Conservation (phyloP, 495 filamentous ascomycete genomes). For the Xylaria flabelliformis region DNA sequence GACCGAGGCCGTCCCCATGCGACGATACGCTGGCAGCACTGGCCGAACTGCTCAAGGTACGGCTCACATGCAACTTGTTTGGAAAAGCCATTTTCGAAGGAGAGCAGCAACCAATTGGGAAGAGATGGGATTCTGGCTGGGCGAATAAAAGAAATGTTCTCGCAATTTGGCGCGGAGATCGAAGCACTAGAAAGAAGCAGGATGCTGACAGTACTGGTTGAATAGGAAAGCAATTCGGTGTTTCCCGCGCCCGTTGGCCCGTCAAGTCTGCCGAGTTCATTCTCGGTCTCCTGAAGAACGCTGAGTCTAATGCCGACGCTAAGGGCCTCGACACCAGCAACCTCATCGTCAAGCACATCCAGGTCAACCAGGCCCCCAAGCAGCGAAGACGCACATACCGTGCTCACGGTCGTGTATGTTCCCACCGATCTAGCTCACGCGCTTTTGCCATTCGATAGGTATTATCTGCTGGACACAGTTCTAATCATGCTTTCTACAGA, state of each 20-base stretch:
- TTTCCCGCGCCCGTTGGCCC: conserved; percentile 96
- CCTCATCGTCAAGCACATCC: conserved; percentile 98
- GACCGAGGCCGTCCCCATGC: conserved; percentile 95
- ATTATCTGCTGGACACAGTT: conserved; percentile 24
- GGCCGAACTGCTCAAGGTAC: conserved; percentile 96
- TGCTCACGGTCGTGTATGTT: conserved; percentile 98
- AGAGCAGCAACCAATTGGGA: not conserved
- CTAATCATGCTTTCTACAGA: conserved; percentile 62
- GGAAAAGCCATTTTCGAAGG: not conserved
- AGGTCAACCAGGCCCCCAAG: conserved; percentile 99
- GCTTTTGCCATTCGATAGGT: not conserved
- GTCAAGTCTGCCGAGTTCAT: conserved; percentile 98
- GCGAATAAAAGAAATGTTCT: not conserved
- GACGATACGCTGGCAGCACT: conserved; percentile 91
- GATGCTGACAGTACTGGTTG: conserved; percentile 39
- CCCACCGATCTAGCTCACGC: not conserved
- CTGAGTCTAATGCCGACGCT: conserved; percentile 97
- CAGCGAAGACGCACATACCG: conserved; percentile 97
- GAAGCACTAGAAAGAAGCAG: conserved; percentile 11
- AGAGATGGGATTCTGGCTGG: not conserved
- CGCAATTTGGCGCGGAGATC: not conserved
- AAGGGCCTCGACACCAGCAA: conserved; percentile 98
- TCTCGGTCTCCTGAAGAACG: conserved; percentile 96
- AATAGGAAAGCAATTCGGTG: conserved; percentile 97
- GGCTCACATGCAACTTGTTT: conserved; percentile 42